Conservation (phyloP, 257 asterid species). For the Cruciata laevipes region DNA sequence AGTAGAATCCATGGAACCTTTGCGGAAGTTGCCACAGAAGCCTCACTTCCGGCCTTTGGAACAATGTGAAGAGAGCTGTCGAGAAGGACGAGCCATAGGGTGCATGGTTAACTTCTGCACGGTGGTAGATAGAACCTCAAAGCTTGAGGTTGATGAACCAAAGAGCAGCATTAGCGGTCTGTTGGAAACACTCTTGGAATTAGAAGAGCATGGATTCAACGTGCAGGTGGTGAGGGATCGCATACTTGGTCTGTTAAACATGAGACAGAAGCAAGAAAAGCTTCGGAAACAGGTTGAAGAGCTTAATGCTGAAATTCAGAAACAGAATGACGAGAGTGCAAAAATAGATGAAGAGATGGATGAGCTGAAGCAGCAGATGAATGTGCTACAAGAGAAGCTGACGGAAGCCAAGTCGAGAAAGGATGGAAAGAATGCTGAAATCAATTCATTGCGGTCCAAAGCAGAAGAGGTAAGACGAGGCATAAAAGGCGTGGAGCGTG, state of each 20-base stretch:
- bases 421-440: conserved; percentile 31
- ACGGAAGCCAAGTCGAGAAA: conserved; percentile 20
- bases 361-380: conserved; percentile 35
- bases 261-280: conserved; percentile 34
- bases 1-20: conserved; percentile 63
- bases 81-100: conserved; percentile 80
- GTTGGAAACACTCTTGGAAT: conserved; percentile 43
- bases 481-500: conserved; percentile 16
- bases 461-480: conserved; percentile 25
- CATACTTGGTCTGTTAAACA: conserved; percentile 22
- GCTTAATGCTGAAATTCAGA: conserved; percentile 24
- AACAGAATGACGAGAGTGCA: conserved; percentile 21
- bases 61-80: conserved; percentile 43
- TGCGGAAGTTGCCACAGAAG: conserved; percentile 58
- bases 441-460: conserved; percentile 27
- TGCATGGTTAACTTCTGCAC: conserved; percentile 59
- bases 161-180: conserved; percentile 37
- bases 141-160: conserved; percentile 38
- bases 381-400: conserved; percentile 39
- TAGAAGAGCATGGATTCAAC: conserved; percentile 67
- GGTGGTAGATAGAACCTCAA: conserved; percentile 44
- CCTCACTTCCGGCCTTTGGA: conserved; percentile 75
- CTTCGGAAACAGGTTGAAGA: conserved; percentile 21
- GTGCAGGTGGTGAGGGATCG: conserved; percentile 35
- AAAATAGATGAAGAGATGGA: conserved; percentile 35